Evolutionary conservation across 139 green algal genomes (phyloP), one percentile per base, ranked within the genome.

Genomic region (Dunaliella sp.): DNA sequence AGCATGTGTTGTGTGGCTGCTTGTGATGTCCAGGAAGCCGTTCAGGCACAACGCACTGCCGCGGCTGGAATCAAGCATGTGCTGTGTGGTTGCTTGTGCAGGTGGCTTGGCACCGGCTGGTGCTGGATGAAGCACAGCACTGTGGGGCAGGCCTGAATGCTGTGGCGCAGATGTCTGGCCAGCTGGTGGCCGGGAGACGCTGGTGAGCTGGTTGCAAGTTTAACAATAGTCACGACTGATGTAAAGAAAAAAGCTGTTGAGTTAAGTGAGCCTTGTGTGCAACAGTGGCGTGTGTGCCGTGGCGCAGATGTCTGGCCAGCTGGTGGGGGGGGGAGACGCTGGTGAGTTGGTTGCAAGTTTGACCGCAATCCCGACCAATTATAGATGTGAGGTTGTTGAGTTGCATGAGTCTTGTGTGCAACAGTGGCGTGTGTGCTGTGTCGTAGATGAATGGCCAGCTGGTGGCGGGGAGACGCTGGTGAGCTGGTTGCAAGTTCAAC

Each of bases 121-220:
- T 95, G 31, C 77, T 96, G 36, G 94, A 97, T 75, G 94, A 97
- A 90, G 94, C 94, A 0, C 94, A 97, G 90, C 89, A 93, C 88
- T 93, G 95, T 75, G 92, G 90, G 1, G 78, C 80, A 34, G 12
- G 58, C 38, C 36, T 84, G 38, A 75, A 38, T 28, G 28, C 65
- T n/a, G 87, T 89, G 81, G 87, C 84, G 35, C 48, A 83, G 24
- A 96, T 96, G 94, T 88, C 84, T 7, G 65, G 59, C 21, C 84
- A 88, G 1, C 84, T 96, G 34, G 3, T n/a, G 0, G 87, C 92
- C 0, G 30, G 3, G 0, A 58, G 83, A 76, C 81, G 86, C 77
- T 87, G 59, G 73, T n/a, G 22, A 75, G 24, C 58, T n/a, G 24
- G 21, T 75, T 75, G 21, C 21, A 21, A 24, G 58, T 24, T 24